Conservation (phyloP, 2,329 filamentous ascomycete species). For the Aspergillus transmontanensis region DNA sequence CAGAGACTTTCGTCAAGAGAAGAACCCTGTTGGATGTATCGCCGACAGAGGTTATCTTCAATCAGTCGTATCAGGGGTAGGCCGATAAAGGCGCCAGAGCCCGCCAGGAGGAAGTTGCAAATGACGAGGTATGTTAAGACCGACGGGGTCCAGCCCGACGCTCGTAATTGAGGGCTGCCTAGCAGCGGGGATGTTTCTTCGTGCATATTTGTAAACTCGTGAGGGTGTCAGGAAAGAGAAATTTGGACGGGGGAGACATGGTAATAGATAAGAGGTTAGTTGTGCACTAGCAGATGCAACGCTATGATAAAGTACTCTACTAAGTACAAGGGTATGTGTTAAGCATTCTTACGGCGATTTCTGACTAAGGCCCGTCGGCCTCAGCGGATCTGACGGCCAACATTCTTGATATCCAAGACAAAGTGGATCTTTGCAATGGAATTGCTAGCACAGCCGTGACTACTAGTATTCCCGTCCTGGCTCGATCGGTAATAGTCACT, state of each 20-base stretch:
- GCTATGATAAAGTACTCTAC: neutral
- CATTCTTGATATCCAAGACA: too few relatives aligned
- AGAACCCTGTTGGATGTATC: neutral
- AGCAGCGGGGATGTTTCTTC: neutral
- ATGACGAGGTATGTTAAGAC: neutral
- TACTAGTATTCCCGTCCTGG: too few relatives aligned
- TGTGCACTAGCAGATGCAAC: neutral
- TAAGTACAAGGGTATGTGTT: neutral
- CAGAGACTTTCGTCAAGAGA: neutral
- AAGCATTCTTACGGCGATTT: too few relatives aligned
- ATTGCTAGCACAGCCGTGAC: too few relatives aligned
- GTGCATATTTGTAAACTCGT: neutral
- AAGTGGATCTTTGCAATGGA: too few relatives aligned
- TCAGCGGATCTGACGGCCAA: too few relatives aligned
- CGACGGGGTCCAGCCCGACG: neutral
- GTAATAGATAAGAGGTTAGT: neutral
- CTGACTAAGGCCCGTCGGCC: too few relatives aligned
- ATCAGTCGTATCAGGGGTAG: neutral
- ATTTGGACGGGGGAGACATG: neutral
- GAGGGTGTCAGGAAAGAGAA: neutral
- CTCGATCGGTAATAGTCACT: too few relatives aligned
- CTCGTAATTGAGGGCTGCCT: neutral
- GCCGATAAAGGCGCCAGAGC: neutral
- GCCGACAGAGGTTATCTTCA: neutral
- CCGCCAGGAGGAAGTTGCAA: neutral